Percentiles rank a stretch among this genome's conserved stretches.
phyloP scores from a whole-genome alignment of 345 rosid species.

The Xanthoceras sorbifolium region DNA sequence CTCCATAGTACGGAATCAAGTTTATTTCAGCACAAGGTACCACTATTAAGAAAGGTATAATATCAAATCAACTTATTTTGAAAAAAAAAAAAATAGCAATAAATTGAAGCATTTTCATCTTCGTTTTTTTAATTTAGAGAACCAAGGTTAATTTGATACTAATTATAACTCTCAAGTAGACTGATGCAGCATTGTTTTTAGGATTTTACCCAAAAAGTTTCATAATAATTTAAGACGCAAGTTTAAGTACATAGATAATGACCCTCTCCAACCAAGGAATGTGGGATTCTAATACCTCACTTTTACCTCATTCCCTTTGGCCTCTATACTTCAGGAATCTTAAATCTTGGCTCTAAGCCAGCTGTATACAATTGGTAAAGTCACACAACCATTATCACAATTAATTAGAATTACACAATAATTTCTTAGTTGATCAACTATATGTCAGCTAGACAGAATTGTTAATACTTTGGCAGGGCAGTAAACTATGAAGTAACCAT shows the following conservation, averaged over 20 bases:
- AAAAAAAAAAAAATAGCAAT: neutral
- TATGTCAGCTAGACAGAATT: constrained; percentile 3
- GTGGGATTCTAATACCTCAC: neutral
- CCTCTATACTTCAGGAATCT: neutral
- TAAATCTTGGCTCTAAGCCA: neutral
- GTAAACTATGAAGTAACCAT: constrained; percentile 9
- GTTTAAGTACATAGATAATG: neutral
- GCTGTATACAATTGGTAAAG: too few species aligned
- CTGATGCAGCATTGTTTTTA: neutral
- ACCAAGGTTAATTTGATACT: neutral
- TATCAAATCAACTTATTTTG: neutral
- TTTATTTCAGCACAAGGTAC: too few species aligned
- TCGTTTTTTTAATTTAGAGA: neutral
- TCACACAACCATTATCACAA: too few species aligned
- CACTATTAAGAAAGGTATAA: neutral
- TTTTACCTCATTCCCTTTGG: neutral
- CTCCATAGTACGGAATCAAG: too few species aligned
- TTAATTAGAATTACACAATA: neutral
- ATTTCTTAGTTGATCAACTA: neutral
- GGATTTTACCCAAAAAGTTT: neutral
- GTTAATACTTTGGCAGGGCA: neutral
- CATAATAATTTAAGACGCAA: neutral
- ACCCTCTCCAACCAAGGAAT: neutral
- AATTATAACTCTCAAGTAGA: neutral
- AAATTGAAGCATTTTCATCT: neutral